These are phyloP conservation scores for Malassezia obtusa DNA, from an alignment of 1,284 basidiomycete genomes.

Conservation along the genomic window DNA sequence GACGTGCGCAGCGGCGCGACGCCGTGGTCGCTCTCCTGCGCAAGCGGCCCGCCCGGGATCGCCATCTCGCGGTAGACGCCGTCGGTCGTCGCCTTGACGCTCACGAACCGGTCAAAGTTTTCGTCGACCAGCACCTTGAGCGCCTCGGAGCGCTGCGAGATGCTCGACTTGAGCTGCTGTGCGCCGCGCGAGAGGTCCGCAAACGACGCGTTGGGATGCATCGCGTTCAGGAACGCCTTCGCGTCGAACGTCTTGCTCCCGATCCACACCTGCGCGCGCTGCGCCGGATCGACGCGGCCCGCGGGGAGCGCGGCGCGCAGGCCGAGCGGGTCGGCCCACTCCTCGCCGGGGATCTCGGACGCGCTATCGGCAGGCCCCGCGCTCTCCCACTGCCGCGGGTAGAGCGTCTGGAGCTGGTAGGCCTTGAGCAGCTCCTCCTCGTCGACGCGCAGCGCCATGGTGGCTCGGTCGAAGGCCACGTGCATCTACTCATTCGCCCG, in stretches of 20 bases:
- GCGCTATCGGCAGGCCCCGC: slow-evolving; percentile 18
- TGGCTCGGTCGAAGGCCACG: neutral
- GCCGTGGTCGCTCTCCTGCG: slow-evolving; percentile 67
- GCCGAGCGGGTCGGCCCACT: slow-evolving; percentile 48
- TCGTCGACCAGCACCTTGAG: slow-evolving; percentile 90
- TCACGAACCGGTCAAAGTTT: slow-evolving; percentile 95
- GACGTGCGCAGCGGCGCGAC: slow-evolving; percentile 66
- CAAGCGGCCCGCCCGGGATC: slow-evolving; percentile 62
- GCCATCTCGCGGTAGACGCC: slow-evolving; percentile 79
- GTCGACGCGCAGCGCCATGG: slow-evolving; percentile 31
- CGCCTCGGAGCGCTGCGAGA: slow-evolving; percentile 63
- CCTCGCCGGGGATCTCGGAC: neutral
- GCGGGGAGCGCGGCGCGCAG: slow-evolving; percentile 50
- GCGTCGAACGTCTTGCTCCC: slow-evolving; percentile 90
- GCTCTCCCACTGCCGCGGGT: slow-evolving; percentile 44
- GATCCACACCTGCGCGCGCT: slow-evolving; percentile 33
- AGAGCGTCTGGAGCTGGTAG: slow-evolving; percentile 48
- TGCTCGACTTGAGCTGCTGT: slow-evolving; percentile 28
- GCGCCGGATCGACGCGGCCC: slow-evolving; percentile 22
- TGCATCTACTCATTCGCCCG: slow-evolving; percentile 13
- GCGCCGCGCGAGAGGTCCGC: slow-evolving; percentile 62
- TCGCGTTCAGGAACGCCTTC: slow-evolving; percentile 77
- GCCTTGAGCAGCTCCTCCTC: slow-evolving; percentile 48
- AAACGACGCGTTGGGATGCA: slow-evolving; percentile 92
- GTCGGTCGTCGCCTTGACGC: slow-evolving; percentile 91